Evolutionary conservation across 176 grass and related monocot genomes (phyloP), one percentile per base, ranked within the genome.

Genomic region (Oryza rufipogon): DNA sequence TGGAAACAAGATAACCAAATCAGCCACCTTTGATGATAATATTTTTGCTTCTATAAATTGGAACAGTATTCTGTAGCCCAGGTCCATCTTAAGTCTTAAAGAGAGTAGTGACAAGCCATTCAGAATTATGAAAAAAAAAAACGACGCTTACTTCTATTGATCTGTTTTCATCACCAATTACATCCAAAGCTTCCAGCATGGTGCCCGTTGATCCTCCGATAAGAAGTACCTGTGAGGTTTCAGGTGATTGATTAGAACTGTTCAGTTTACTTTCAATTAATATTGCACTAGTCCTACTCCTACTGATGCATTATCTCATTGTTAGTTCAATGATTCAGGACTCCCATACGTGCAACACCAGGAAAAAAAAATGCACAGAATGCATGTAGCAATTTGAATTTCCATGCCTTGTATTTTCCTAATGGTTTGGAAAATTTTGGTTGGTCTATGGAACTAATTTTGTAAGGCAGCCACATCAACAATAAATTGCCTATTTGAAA

Each of bases 161-260:
- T 75, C 74, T 69, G 74, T 75, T 80, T 38, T 73, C 84, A 88
- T 96, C 96, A 60, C 96, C 96, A 78, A 98, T 81, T 68, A 98
- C 96, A 84, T 98, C 93, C 66, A 98, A 85, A 80, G 83, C 80
- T 94, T 89, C 93, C 23, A 98, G 91, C 96, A 98, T 98, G 63
- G 93, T 96, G 52, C 96, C 96, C 7, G 96, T 98, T 5, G 96
- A 98, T 8, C 96, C 96, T 87, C 96, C 96, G 89, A 98, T 95
- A 76, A 98, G 89, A 81, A 95, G 90, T 26, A 98, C 96, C 96
- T 98, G 78, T 33, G 73, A 33, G 47, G 86, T 86, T 33, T 45
- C 11, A 32, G 42, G 20, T 76, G 80, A 47, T 85, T 23, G 23
- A 70, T 85, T 42, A 74, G 10, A 83, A 17, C 12, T 74, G 20